phyloP scores from a whole-genome alignment of 371 early-diverging fungal genomes.

The Dichotomocladium elegans region DNA sequence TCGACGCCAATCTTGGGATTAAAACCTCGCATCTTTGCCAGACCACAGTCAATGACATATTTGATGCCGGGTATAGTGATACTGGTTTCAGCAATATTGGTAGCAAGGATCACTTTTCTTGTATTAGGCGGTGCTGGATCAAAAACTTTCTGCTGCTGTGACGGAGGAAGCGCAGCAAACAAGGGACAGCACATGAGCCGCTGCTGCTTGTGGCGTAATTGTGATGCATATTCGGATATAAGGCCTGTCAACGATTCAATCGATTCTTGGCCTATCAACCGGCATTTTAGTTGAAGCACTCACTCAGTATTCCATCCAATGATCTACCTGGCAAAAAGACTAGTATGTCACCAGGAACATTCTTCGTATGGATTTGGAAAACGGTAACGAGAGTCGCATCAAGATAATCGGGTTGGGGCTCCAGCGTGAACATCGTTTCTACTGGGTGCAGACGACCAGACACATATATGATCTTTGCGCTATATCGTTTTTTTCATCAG shows the following conservation, averaged over 20 bases:
- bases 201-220: slow-evolving; percentile 38
- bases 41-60: slow-evolving; percentile 97
- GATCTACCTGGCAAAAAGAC: slow-evolving; percentile 87
- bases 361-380: slow-evolving; percentile 88
- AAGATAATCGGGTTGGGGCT: slow-evolving; percentile 86
- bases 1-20: slow-evolving; percentile 94
- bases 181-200: slow-evolving; percentile 67
- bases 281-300: neutral
- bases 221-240: slow-evolving; percentile 59
- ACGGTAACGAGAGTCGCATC: slow-evolving; percentile 85
- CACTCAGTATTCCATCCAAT: neutral
- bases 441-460: slow-evolving; percentile 91
- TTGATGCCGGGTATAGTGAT: slow-evolving; percentile 97
- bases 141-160: slow-evolving; percentile 89
- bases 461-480: slow-evolving; percentile 75
- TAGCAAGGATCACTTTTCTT: slow-evolving; percentile 92
- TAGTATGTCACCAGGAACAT: slow-evolving; percentile 85
- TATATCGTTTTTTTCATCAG: slow-evolving; percentile 7
- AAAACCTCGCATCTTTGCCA: slow-evolving; percentile 95
- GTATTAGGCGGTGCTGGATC: slow-evolving; percentile 81
- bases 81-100: slow-evolving; percentile 99
- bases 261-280: slow-evolving; percentile 65
- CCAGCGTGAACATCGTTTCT: slow-evolving; percentile 70
- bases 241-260: slow-evolving; percentile 87
- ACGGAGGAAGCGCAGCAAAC: slow-evolving; percentile 92